Percentiles rank a stretch among this genome's conserved stretches.
Evolutionary conservation across 2,329 filamentous ascomycete species (phyloP).

Genomic region (Celoporthe dispersa): DNA sequence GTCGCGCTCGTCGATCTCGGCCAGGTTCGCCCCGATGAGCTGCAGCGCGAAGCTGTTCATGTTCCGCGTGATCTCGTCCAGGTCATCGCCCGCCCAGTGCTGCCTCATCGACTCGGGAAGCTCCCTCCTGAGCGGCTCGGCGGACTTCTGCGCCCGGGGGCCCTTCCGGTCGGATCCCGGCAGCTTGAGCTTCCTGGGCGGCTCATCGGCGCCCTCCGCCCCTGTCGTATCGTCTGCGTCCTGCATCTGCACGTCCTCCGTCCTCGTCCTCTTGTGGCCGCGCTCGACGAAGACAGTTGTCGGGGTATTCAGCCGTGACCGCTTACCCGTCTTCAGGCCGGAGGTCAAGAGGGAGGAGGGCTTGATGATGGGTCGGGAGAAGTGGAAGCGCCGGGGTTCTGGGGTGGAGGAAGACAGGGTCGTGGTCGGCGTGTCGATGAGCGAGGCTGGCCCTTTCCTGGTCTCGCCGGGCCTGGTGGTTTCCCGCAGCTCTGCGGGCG

Average conservation of each 20-base stretch:
- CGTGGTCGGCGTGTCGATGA: constrained; percentile 9
- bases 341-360: constrained; percentile 36
- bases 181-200: constrained; percentile 40
- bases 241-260: constrained; percentile 25
- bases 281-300: constrained; percentile 61
- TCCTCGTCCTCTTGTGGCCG: constrained; percentile 40
- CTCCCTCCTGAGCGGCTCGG: constrained; percentile 16
- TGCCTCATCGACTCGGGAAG: constrained; percentile 40
- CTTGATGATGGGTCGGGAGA: constrained; percentile 53
- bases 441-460: not conserved
- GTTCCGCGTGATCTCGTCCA: constrained; percentile 55
- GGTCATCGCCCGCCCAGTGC: constrained; percentile 46
- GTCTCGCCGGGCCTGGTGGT: not conserved
- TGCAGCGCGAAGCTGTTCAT: constrained; percentile 64
- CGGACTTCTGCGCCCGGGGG: constrained; percentile 30
- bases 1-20: constrained; percentile 47
- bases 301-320: constrained; percentile 41
- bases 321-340: constrained; percentile 45
- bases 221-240: constrained; percentile 21
- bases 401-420: constrained; percentile 23
- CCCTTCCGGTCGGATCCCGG: constrained; percentile 38
- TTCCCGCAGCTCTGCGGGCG: not conserved
- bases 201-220: constrained; percentile 37
- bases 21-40: constrained; percentile 59
- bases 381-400: constrained; percentile 59